Percentiles rank a stretch among this genome's conserved stretches.
phyloP scores from a whole-genome alignment of 805 yeast species.

The Ogataea salicorniae region DNA sequence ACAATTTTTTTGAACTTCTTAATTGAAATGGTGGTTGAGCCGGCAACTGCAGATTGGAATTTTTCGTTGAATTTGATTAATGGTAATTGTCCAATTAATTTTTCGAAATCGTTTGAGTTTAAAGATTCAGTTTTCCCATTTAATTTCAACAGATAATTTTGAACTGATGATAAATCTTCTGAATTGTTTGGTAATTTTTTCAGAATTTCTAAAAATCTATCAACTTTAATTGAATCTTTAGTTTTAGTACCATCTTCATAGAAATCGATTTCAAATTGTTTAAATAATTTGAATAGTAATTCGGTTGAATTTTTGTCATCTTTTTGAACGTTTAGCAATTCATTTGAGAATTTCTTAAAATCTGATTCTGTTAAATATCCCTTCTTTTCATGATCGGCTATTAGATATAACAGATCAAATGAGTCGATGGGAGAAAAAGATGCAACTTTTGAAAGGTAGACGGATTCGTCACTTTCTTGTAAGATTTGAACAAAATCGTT shows the following conservation, averaged over 20 bases:
- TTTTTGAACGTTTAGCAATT: slow-evolving; percentile 27
- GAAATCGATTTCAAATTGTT: slow-evolving; percentile 37
- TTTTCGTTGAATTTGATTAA: slow-evolving; percentile 22
- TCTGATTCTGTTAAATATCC: slow-evolving; percentile 56
- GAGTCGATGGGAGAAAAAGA: slow-evolving; percentile 46
- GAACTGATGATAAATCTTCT: slow-evolving; percentile 7
- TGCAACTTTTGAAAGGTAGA: slow-evolving; percentile 16
- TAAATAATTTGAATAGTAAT: slow-evolving; percentile 49
- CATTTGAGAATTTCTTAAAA: slow-evolving; percentile 67
- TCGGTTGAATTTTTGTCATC: slow-evolving; percentile 45
- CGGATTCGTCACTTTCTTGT: slow-evolving; percentile 29
- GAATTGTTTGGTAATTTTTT: slow-evolving; percentile 14
- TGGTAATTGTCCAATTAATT: slow-evolving; percentile 24
- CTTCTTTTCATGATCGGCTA: slow-evolving; percentile 67
- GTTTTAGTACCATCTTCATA: slow-evolving; percentile 7
- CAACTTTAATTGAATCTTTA: slow-evolving; percentile 11
- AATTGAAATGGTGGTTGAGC: slow-evolving; percentile 13
- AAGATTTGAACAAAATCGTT: slow-evolving; percentile 38
- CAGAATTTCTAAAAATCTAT: slow-evolving; percentile 20
- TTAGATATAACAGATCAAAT: slow-evolving; percentile 68
- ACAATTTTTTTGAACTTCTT: slow-evolving; percentile 19
- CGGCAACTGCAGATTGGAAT: slow-evolving; percentile 10
- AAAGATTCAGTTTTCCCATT: slow-evolving; percentile 8
- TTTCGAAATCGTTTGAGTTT: slow-evolving; percentile 16
- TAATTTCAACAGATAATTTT: slow-evolving; percentile 11